phyloP scores from a whole-genome alignment of 2,329 filamentous ascomycete species.

The Aaosphaeria arxii region DNA sequence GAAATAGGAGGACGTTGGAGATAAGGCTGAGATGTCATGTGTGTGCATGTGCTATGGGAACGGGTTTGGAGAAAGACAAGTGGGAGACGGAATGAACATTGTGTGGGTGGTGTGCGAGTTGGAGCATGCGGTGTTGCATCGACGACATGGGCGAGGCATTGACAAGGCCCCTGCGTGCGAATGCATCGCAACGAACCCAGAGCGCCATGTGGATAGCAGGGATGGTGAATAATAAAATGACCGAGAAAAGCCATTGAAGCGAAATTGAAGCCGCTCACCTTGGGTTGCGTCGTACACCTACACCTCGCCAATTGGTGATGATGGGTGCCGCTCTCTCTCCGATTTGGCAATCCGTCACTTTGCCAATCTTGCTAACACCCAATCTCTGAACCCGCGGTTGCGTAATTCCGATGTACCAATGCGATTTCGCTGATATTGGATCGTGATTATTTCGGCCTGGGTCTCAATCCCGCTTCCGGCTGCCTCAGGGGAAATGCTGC shows the following conservation, averaged over 20 bases:
- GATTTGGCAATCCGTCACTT: no score
- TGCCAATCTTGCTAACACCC: no score
- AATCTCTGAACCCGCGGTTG: no score
- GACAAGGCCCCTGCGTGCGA: conserved; percentile 19
- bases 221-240: conserved; percentile 12
- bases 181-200: conserved; percentile 20
- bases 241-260: conserved; percentile 20
- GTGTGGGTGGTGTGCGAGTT: conserved; percentile 8
- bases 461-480: no score
- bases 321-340: not conserved
- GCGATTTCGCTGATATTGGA: no score
- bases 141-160: conserved; percentile 17
- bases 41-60: conserved; percentile 2
- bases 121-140: conserved; percentile 24
- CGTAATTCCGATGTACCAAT: no score
- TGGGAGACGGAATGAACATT: not conserved
- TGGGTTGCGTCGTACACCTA: not conserved
- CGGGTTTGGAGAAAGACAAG: conserved; percentile 1
- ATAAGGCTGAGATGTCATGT: conserved; percentile 5
- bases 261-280: conserved; percentile 31
- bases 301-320: no score
- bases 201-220: conserved; percentile 33
- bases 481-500: no score
- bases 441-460: no score
- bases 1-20: conserved; percentile 1